These are phyloP conservation scores for Calcarisporium arbuscula DNA, from an alignment of 2,329 filamentous ascomycete species.

Conservation along the genomic window DNA sequence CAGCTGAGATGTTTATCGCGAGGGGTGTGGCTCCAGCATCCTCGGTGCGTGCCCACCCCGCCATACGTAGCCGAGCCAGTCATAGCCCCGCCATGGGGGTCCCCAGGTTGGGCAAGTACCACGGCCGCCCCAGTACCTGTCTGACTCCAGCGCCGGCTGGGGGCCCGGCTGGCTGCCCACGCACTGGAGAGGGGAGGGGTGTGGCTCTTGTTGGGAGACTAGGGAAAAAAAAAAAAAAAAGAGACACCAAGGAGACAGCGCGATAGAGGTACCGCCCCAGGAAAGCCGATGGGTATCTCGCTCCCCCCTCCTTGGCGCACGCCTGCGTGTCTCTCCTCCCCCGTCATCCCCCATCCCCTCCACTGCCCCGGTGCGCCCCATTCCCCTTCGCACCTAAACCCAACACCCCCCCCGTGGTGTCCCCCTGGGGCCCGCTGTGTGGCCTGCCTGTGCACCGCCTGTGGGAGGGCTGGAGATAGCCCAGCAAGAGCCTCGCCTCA, in stretches of 20 bases:
- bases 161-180: too few species aligned
- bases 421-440: conserved; percentile 18
- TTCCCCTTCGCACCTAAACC: conserved; percentile 7
- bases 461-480: neutral
- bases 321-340: conserved; percentile 9
- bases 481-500: neutral
- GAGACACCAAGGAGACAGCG: conserved; percentile 1
- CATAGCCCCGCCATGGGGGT: too few species aligned
- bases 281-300: conserved; percentile 13
- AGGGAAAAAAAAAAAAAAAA: conserved; percentile 1
- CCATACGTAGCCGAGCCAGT: conserved; percentile 4
- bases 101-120: too few species aligned
- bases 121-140: too few species aligned
- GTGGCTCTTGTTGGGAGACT: too few species aligned
- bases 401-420: conserved; percentile 17
- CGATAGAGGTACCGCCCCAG: conserved; percentile 1
- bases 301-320: conserved; percentile 8
- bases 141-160: too few species aligned
- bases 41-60: neutral
- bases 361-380: neutral
- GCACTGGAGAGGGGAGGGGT: too few species aligned
- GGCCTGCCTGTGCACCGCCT: conserved; percentile 13
- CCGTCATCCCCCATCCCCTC: conserved; percentile 6
- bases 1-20: neutral
- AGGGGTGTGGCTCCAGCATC: conserved; percentile 4